These are phyloP conservation scores for Coemansia sp. DNA, from an alignment of 192 early-diverging fungal species.

Conservation along the genomic window DNA sequence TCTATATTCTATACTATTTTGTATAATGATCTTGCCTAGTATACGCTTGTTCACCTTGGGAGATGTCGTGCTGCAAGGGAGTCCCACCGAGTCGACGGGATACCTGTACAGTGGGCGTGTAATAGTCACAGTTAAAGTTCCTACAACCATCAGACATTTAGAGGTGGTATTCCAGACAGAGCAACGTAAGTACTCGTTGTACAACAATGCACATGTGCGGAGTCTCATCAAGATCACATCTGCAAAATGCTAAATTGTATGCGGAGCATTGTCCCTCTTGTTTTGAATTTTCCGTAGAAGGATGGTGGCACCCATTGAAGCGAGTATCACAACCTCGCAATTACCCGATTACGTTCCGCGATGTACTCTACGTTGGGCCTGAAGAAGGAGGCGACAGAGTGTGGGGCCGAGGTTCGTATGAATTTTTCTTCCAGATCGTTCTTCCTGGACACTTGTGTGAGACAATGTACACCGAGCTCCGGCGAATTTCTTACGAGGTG, in stretches of 20 bases:
- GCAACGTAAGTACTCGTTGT: conserved; percentile 13
- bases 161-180: conserved; percentile 45
- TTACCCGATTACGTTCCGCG: conserved; percentile 3
- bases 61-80: conserved; percentile 44
- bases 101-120: conserved; percentile 43
- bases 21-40: conserved; percentile 42
- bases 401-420: conserved; percentile 41
- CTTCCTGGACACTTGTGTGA: conserved; percentile 48
- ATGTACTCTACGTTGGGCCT: conserved; percentile 11
- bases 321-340: not conserved
- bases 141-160: conserved; percentile 23
- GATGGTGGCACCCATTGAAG: conserved; percentile 26
- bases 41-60: conserved; percentile 45
- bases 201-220: not conserved
- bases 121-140: conserved; percentile 40
- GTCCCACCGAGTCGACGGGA: conserved; percentile 37
- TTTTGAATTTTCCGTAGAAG: conserved; percentile 11
- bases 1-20: not conserved
- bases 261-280: not conserved
- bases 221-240: not conserved
- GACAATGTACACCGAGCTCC: conserved; percentile 55
- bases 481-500: conserved; percentile 47
- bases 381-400: not conserved
- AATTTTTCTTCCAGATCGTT: conserved; percentile 50
- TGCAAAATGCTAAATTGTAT: not conserved